Base-by-base conservation (phyloP, 148 eudicot genomes). In the Camellia sinensis region DNA sequence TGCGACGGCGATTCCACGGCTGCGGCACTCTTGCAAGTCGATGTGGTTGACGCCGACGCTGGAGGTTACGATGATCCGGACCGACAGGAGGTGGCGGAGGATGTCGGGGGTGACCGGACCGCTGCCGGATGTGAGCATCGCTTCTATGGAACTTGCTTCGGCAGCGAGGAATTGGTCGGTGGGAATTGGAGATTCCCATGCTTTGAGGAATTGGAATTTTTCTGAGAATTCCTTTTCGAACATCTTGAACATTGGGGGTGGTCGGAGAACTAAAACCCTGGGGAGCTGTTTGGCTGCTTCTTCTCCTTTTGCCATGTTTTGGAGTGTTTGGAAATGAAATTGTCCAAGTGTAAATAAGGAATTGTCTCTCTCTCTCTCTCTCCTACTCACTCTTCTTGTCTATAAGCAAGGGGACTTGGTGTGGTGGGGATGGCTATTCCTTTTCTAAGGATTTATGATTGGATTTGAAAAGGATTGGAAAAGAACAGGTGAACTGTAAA, bases 1-100 rank as follows among this genome's bases (percentile, higher is more conserved):
- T 2, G 93, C 85, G 2, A 92, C 87, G 54, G 86, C 22, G 46
- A 92, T 83, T 0, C 87, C 85, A 4, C 90, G 89, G 78, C 90
- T 90, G 77, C 88, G 87, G 76, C 61, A 57, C 61, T 57, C 61
- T 6, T 11, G 61, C 61, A 57, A 14, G 17, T 57, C 61, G 61
- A 57, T 57, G 61, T 57, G 13, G 61, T 57, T 57, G 61, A 57
- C 11, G 61, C 17, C 61, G 61, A 14, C 13, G 61, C 17, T 76
- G 80, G 89, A 72, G 77, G 90, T 86, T 66, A 91, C 87, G 22
- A 92, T 77, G 56, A 84, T 62, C 3, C 88, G 83, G 5, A 93
- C 85, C 45, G 87, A 76, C 0, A 92, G 97, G 62, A 93, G 80
- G 65, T 29, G 80, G 78, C 80, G 72, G 83, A 93, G 86, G 21